Evolutionary conservation across 352 stramenopile genomes (phyloP).

Genomic region (Phytophthora tubulina): DNA sequence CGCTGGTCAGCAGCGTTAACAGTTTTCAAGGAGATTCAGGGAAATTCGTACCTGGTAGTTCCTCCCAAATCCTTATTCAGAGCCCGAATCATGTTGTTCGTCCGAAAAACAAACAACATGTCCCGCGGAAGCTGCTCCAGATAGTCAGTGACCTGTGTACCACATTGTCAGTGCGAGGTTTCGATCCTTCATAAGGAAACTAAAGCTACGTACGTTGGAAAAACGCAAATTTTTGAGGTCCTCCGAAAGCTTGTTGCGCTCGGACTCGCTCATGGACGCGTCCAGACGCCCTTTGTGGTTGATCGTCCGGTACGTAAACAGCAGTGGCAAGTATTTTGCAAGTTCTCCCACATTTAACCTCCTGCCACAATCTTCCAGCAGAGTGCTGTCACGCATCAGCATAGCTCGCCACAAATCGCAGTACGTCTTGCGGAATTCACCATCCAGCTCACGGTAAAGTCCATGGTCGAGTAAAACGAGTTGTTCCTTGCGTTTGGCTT

Average conservation of each 20-base stretch:
- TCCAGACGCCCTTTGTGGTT: conserved; percentile 68
- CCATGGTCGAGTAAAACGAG: conserved; percentile 98
- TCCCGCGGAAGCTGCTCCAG: conserved; percentile 88
- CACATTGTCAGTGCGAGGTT: conserved; percentile 13
- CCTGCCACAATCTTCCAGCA: conserved; percentile 71
- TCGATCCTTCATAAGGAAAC: not conserved
- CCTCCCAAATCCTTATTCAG: conserved; percentile 91
- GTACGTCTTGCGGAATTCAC: conserved; percentile 95
- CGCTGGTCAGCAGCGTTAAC: conserved; percentile 11
- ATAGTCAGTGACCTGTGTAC: conserved; percentile 74
- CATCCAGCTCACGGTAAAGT: conserved; percentile 95
- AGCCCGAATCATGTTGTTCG: conserved; percentile 91
- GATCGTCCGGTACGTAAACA: conserved; percentile 90
- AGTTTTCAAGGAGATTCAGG: not conserved
- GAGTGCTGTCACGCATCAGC: conserved; percentile 89
- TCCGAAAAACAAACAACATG: conserved; percentile 93
- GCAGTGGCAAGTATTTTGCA: conserved; percentile 78
- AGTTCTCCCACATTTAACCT: conserved; percentile 68
- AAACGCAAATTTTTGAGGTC: conserved; percentile 75
- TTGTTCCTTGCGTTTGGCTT: conserved; percentile 73
- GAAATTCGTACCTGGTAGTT: conserved; percentile 58
- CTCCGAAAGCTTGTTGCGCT: conserved; percentile 67
- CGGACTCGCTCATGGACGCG: conserved; percentile 70
- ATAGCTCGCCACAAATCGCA: conserved; percentile 96
- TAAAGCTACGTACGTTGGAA: conserved; percentile 57